Base-by-base conservation (phyloP, 805 yeast genomes). In the Candida glaebosa region DNA sequence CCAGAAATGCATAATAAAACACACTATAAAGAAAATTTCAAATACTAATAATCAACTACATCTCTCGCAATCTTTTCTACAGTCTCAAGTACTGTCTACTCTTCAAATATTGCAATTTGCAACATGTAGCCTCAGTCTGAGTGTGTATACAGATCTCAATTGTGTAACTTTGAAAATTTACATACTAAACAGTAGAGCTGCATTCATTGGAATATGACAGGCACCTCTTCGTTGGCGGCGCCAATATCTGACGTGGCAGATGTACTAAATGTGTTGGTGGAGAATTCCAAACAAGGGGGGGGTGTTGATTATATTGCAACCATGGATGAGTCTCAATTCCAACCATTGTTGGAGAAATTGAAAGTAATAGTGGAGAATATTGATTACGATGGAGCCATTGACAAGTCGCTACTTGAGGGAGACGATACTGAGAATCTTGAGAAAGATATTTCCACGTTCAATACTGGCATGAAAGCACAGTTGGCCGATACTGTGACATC, bases 401-500 rank as follows among this genome's bases (percentile, higher is more conserved):
- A 35, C 16, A 24, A 35, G 31, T 22, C 38, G 3, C 9, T 28
- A 28, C 14, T 35, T 12, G 24, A 17, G 12, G 36, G 28, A 17
- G 44, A 45, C 8, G 15, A 37, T 5, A 31, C 39, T 14, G 39
- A 44, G 18, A 31, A 28, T 16, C 38, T 41, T 7, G 31, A 32
- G 14, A 42, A 35, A 5, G 55, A 57, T 9, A 40, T 55, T 2
- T 42, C 31, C 5, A 46, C 44, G 5, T 65, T 63, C 46, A 57
- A 62, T 37, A 42, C 42, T 1, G 54, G 50, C 1, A 41, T 63
- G 16, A 51, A 46, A 12, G 47, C 45, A n/a, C 53, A 50, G 31
- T 41, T 56, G 3, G 45, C 44, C n/a, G 58, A 56, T 8, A 51
- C 50, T 16, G 42, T 63, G 3, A 28, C 56, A 12, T 43, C 46